Conservation (phyloP, 441 rosid genomes). For the Mallotus repandus region DNA sequence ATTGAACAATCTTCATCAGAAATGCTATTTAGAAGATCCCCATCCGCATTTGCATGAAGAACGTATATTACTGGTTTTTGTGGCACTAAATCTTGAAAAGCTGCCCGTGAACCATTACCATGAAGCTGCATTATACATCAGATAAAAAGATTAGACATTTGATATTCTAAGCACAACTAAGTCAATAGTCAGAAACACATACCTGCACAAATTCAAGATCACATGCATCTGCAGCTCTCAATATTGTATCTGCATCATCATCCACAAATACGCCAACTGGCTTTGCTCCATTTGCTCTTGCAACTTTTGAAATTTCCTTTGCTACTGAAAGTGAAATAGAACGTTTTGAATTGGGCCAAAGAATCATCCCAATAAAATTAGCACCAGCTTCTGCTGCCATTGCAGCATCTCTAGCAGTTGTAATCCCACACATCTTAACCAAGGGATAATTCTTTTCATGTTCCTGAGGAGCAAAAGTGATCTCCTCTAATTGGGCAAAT, state of each 20-base stretch:
- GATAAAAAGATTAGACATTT: background rate
- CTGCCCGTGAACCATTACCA: conserved; percentile 63
- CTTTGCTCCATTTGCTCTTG: conserved; percentile 64
- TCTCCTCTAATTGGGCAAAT: conserved; percentile 31
- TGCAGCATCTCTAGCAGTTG: conserved; percentile 78
- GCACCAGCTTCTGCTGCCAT: conserved; percentile 93
- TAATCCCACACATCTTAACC: conserved; percentile 91
- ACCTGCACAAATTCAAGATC: conserved; percentile 85
- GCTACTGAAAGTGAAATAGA: conserved; percentile 60
- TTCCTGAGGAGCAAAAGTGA: conserved; percentile 19
- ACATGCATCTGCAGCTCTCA: conserved; percentile 60
- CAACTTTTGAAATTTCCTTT: conserved; percentile 78
- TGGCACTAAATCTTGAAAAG: conserved; percentile 45
- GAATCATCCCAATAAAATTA: conserved; percentile 78
- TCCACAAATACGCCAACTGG: conserved; percentile 96
- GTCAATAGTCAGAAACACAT: conserved; percentile 5
- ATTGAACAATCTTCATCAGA: conserved; percentile 56
- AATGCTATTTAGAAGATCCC: conserved; percentile 61
- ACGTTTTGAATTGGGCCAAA: conserved; percentile 80
- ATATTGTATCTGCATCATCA: conserved; percentile 63
- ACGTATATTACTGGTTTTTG: conserved; percentile 61
- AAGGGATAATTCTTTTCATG: conserved; percentile 37
- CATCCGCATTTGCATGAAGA: conserved; percentile 67
- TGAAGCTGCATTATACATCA: conserved; percentile 57
- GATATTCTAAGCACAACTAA: background rate